Percentiles rank a stretch among this genome's conserved stretches.
Conservation (phyloP, 2,329 filamentous ascomycete genomes). For the Fusarium sp. region DNA sequence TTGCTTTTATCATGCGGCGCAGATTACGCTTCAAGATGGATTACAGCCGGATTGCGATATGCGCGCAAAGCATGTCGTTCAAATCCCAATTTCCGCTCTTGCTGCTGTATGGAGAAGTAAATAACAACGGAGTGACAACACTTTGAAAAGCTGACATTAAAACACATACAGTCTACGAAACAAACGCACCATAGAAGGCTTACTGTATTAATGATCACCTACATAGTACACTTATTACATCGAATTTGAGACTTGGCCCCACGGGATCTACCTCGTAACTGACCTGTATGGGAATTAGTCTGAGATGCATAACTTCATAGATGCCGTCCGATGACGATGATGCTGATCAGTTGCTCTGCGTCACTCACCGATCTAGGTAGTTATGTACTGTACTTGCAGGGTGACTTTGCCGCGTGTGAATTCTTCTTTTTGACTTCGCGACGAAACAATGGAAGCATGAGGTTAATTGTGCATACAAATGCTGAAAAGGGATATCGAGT, state of each 20-base stretch:
- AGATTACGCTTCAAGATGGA: background rate
- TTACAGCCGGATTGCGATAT: conserved; percentile 21
- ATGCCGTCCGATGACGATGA: conserved; percentile 28
- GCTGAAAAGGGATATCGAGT: conserved; percentile 5
- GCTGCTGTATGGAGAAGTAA: conserved; percentile 8
- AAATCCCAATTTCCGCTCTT: conserved; percentile 27
- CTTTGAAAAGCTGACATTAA: conserved; percentile 13
- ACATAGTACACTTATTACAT: conserved; percentile 13
- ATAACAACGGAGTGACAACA: background rate
- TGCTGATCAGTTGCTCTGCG: conserved; percentile 9
- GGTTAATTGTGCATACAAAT: background rate
- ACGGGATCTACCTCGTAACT: conserved; percentile 30
- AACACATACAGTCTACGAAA: conserved; percentile 2
- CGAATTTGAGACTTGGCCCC: conserved; percentile 27
- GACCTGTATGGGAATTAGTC: conserved; percentile 28
- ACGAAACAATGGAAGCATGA: conserved; percentile 18
- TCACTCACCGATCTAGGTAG: background rate
- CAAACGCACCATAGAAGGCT: conserved; percentile 16
- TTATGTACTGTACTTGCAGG: conserved; percentile 1
- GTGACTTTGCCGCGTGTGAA: conserved; percentile 16
- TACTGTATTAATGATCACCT: conserved; percentile 22
- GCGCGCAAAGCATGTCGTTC: conserved; percentile 25
- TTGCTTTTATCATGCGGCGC: background rate
- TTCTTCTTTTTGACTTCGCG: conserved; percentile 8
- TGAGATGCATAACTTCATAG: conserved; percentile 26